Evolutionary conservation across 2,329 filamentous ascomycete species (phyloP), one percentile per base, ranked within the genome.

Genomic region (Botrytis elliptica): DNA sequence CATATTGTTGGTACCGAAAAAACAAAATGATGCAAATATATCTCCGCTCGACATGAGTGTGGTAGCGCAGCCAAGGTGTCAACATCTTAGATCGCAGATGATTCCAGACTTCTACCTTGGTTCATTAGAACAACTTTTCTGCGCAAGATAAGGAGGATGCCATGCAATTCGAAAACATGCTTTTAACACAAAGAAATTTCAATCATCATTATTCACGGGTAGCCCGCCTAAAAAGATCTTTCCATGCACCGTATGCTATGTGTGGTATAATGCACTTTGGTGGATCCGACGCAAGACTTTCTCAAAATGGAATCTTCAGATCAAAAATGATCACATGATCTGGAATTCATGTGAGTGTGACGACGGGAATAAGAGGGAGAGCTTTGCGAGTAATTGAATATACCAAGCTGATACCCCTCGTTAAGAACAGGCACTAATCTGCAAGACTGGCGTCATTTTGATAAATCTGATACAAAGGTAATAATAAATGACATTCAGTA

Each of bases 11-110:
- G 46, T 55, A 40, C 25, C 25, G 46, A 68, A 40, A 0, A 42
- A 29, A 29, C 16, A 38, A 2, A 29, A 68, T 55, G 36, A 68
- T 68, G 65, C 36, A 55, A 29, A 38, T 55, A 68, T 68, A 55
- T 68, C 25, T 68, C 65, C 22, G 65, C 36, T 55, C 52, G 65
- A 67, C 65, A 67, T 55, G 12, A 55, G 49, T 55, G 49, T 55
- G 49, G 36, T 67, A 20, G 22, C 5, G 29, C 29, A 66, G 33
- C 44, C 20, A 66, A 66, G 64, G 8, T 40, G 25, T 42, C 46
- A 68, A 20, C 29, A 29, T 55, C 36, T 55, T n/a, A 68, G 65
- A 55, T 55, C 25, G 36, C n/a, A 55, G 46, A 68, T 42, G 33
- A 29, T 68, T 55, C 65, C 36, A 55, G 44, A n/a, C 22, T 18